Base-by-base conservation (phyloP, 345 rosid genomes). In the Turritis glabra region DNA sequence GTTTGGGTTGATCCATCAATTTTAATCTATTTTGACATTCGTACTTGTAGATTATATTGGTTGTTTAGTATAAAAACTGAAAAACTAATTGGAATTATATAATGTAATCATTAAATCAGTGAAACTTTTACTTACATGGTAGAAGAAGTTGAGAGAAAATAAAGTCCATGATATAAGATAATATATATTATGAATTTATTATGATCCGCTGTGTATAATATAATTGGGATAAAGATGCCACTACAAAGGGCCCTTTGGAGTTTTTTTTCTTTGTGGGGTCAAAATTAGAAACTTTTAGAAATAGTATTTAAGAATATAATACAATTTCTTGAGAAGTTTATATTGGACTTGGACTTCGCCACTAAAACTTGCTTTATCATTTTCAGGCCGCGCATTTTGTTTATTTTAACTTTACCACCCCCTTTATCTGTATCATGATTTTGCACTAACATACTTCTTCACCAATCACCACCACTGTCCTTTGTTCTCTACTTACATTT, bases 321-420 rank as follows among this genome's bases (percentile, higher is more conserved):
- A 71, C 7, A 27, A 18, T 35, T 60, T 48, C 10, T 47, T 4
- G 9, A n/a, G 21, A 73, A 8, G 26, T 17, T 64, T 43, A 55
- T 3, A 33, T 35, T 7, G 40, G 40, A 46, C 56, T 55, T 55
- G 21, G 47, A 43, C 64, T 64, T 73, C 1, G 57, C 65, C 48
- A 73, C 71, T 38, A 73, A 44, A 64, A 2, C 15, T 30, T 73
- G 64, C 47, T 73, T 73, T 41, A 54, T 43, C 48, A 41, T 43
- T 73, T 47, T 64, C 55, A 64, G 23, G 48, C 77, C 48, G 71
- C 57, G 1, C 4, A 30, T 64, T 43, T 64, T 64, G 56, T 54
- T 53, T 73, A 5, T 27, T 9, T 13, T 14, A 23, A 29, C 33
- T 51, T 35, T 12, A n/a, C 48, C 48, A 9, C 27, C 58, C 75